Evolutionary conservation across 2,329 filamentous ascomycete genomes (phyloP).

Genomic region (Diaporthe sp.): DNA sequence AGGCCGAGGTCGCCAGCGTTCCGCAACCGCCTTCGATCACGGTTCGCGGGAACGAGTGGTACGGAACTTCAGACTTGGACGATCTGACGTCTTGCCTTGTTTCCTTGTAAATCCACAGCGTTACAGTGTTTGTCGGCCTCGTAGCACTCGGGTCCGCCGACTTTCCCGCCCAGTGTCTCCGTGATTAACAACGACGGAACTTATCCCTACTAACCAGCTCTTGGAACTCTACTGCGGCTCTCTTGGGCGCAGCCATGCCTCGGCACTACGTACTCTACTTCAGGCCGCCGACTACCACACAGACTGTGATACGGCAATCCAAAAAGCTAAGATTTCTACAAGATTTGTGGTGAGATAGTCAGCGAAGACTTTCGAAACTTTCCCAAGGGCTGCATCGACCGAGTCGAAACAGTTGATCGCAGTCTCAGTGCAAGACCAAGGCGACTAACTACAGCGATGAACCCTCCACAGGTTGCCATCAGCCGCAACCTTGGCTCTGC

Average conservation of each 20-base stretch:
- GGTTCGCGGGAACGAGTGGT: not conserved
- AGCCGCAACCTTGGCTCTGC: slow-evolving; percentile 35
- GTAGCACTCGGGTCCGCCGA: slow-evolving; percentile 10
- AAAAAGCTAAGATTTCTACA: not conserved
- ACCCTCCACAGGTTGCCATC: slow-evolving; percentile 28
- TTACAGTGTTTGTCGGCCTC: slow-evolving; percentile 24
- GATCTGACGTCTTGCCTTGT: slow-evolving; percentile 31
- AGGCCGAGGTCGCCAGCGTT: not conserved
- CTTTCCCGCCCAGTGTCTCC: not conserved
- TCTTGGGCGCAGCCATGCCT: not conserved
- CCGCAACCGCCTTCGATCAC: slow-evolving; percentile 7
- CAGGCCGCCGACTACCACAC: slow-evolving; percentile 7
- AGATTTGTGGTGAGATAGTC: slow-evolving; percentile 8
- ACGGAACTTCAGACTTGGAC: slow-evolving; percentile 27
- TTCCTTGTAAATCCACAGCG: slow-evolving; percentile 18
- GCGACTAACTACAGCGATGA: slow-evolving; percentile 31
- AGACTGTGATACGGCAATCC: not conserved
- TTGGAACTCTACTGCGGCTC: slow-evolving; percentile 9
- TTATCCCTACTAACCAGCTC: not conserved
- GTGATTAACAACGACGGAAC: slow-evolving; percentile 2
- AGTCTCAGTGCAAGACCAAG: slow-evolving; percentile 30
- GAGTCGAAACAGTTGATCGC: slow-evolving; percentile 30
- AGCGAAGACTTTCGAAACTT: slow-evolving; percentile 30
- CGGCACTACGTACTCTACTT: slow-evolving; percentile 19
- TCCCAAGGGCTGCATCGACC: slow-evolving; percentile 2